Evolutionary conservation across 192 early-diverging fungal species (phyloP).

Genomic region (Jimgerdemannia flammicorona): DNA sequence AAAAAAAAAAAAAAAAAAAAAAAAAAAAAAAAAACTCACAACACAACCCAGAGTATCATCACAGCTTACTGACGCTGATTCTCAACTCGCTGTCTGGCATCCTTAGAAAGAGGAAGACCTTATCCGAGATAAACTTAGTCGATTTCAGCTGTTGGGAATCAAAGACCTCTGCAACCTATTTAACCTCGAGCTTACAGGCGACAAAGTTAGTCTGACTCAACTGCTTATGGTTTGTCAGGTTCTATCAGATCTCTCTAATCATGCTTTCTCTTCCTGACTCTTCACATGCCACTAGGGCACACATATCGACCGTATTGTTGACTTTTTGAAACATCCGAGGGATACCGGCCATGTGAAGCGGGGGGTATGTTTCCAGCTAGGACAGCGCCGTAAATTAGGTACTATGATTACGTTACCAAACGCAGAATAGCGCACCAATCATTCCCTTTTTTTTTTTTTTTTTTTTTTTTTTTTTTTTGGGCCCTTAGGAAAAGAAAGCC

Average conservation of each 20-base stretch:
- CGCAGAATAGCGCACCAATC: too few species aligned
- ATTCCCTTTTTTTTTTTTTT: too few species aligned
- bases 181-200: slow-evolving; percentile 18
- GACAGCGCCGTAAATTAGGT: too few species aligned
- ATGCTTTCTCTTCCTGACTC: slow-evolving; percentile 2
- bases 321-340: slow-evolving; percentile 13
- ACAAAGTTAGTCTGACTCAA: slow-evolving; percentile 11
- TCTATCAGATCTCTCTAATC: too few species aligned
- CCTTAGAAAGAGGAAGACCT: slow-evolving; percentile 19
- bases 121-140: slow-evolving; percentile 12
- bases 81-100: background rate
- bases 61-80: too few species aligned
- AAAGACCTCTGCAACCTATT: slow-evolving; percentile 20
- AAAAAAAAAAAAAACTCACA: too few species aligned
- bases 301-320: slow-evolving; percentile 12
- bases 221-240: too few species aligned
- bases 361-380: slow-evolving; percentile 3
- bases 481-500: background rate
- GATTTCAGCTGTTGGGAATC: slow-evolving; percentile 14
- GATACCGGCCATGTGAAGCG: slow-evolving; percentile 16
- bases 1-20: too few species aligned
- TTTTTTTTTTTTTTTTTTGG: too few species aligned
- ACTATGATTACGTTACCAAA: too few species aligned
- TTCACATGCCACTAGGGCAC: background rate
- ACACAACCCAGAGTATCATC: too few species aligned